Conservation (phyloP, 306 rosid genomes). For the Biancaea sappan region DNA sequence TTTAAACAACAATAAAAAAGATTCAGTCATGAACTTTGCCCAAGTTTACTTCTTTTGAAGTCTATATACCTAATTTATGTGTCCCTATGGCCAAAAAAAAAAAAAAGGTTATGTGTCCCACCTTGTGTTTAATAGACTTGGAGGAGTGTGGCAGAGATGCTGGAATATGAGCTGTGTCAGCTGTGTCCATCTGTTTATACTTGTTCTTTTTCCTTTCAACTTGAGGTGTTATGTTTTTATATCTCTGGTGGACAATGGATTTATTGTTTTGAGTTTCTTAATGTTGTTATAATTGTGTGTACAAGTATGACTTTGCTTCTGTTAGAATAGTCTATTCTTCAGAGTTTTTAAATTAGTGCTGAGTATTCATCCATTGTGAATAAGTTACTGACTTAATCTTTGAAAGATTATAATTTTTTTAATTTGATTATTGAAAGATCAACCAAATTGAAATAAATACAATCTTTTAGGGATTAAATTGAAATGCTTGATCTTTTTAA, state of each 20-base stretch:
- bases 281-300: slow-evolving; percentile 22
- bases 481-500: too few species aligned
- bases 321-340: neutral
- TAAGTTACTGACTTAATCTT: too few species aligned
- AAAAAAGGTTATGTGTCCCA: slow-evolving; percentile 22
- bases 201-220: slow-evolving; percentile 9
- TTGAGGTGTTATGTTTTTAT: slow-evolving; percentile 30
- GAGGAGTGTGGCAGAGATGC: slow-evolving; percentile 14
- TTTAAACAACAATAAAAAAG: neutral
- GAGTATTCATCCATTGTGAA: neutral
- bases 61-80: neutral
- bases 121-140: slow-evolving; percentile 25
- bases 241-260: slow-evolving; percentile 28
- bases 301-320: neutral
- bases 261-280: slow-evolving; percentile 27
- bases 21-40: neutral
- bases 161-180: slow-evolving; percentile 32
- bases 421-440: too few species aligned
- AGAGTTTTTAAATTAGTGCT: neutral
- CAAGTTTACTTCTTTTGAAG: neutral
- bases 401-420: too few species aligned
- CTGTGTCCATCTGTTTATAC: slow-evolving; percentile 11
- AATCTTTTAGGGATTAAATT: too few species aligned
- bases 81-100: too few species aligned
- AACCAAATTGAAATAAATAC: too few species aligned